phyloP scores from a whole-genome alignment of 148 eudicot genomes.

The Chenopodium formosanum region DNA sequence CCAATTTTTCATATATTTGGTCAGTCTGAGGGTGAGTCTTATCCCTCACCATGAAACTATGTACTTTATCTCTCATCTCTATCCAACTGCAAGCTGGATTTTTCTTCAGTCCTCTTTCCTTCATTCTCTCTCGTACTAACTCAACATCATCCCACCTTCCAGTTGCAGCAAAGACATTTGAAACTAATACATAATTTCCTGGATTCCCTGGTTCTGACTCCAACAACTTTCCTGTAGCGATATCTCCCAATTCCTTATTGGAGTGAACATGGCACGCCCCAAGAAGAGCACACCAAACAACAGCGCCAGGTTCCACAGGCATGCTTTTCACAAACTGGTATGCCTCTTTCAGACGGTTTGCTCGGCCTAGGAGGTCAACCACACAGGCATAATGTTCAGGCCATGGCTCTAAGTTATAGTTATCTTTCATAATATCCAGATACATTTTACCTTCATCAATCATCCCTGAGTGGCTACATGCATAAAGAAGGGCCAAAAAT shows the following conservation, averaged over 20 bases:
- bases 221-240: conserved; percentile 67
- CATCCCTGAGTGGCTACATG: conserved; percentile 87
- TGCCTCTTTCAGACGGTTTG: conserved; percentile 77
- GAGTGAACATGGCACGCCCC: conserved; percentile 71
- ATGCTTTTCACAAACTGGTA: conserved; percentile 54
- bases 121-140: conserved; percentile 62
- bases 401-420: conserved; percentile 72
- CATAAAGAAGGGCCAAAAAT: conserved; percentile 75
- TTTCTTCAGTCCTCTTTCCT: conserved; percentile 63
- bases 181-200: conserved; percentile 67
- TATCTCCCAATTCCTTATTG: conserved; percentile 51
- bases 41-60: conserved; percentile 71
- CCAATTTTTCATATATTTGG: conserved; percentile 53
- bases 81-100: conserved; percentile 97
- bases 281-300: conserved; percentile 77
- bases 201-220: conserved; percentile 66
- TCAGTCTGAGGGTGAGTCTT: conserved; percentile 57
- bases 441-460: conserved; percentile 56
- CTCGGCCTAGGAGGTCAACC: conserved; percentile 88
- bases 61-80: conserved; percentile 61
- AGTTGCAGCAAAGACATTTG: conserved; percentile 64
- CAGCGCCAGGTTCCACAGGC: conserved; percentile 57
- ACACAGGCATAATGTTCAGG: conserved; percentile 85
- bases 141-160: conserved; percentile 75
- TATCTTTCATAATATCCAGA: conserved; percentile 46